Evolutionary conservation across 2,329 filamentous ascomycete species (phyloP).

Genomic region (Tolypocladium paradoxum): DNA sequence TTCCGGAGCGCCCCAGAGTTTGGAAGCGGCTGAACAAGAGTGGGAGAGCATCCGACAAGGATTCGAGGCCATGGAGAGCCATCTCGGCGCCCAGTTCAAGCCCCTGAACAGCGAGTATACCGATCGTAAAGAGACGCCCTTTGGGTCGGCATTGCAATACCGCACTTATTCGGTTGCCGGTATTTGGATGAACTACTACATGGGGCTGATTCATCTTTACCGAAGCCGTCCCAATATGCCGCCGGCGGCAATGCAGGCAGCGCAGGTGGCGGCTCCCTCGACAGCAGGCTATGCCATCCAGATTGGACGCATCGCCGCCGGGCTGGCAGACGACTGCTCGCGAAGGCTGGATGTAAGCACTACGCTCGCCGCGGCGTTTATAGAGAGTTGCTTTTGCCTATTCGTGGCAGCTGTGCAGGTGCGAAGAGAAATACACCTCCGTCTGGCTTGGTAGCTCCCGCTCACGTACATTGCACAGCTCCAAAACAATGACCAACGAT

Average conservation of each 20-base stretch:
- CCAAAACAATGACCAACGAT: slow-evolving; percentile 58
- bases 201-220: slow-evolving; percentile 72
- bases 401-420: slow-evolving; percentile 79
- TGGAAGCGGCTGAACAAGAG: slow-evolving; percentile 60
- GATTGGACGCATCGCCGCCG: slow-evolving; percentile 72
- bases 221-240: slow-evolving; percentile 84
- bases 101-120: slow-evolving; percentile 59
- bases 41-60: slow-evolving; percentile 67
- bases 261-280: slow-evolving; percentile 61
- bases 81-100: slow-evolving; percentile 65
- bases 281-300: slow-evolving; percentile 62
- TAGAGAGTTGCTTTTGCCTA: slow-evolving; percentile 70
- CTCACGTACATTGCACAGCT: not conserved
- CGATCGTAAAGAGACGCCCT: slow-evolving; percentile 56
- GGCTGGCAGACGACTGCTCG: slow-evolving; percentile 47
- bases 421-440: slow-evolving; percentile 3
- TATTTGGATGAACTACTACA: slow-evolving; percentile 80
- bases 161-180: slow-evolving; percentile 79
- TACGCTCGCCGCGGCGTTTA: slow-evolving; percentile 66
- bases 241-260: slow-evolving; percentile 78
- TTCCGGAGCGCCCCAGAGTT: slow-evolving; percentile 50
- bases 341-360: slow-evolving; percentile 56
- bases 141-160: slow-evolving; percentile 72
- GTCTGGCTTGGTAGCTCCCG: not conserved
- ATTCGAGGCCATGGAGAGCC: slow-evolving; percentile 54